Percentiles rank a stretch among this genome's conserved stretches.
Evolutionary conservation across 768 basidiomycete species (phyloP).

Genomic region (Pholiota molesta): DNA sequence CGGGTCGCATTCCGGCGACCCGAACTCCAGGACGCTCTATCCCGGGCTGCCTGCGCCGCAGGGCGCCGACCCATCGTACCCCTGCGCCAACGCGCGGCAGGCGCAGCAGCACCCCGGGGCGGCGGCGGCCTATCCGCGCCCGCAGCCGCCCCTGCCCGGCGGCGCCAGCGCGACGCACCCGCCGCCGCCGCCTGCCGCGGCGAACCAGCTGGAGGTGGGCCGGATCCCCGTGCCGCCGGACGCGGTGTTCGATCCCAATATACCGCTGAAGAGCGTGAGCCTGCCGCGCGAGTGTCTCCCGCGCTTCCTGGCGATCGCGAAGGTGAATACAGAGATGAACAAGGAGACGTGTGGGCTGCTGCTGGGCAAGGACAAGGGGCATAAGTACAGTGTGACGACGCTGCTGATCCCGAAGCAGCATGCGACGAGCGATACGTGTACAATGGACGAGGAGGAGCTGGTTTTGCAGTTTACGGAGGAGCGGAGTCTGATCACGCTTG

Average conservation of each 20-base stretch:
- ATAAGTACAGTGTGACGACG: conserved; percentile 74
- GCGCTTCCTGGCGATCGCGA: conserved; percentile 77
- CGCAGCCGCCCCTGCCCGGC: conserved; percentile 5
- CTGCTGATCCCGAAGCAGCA: conserved; percentile 88
- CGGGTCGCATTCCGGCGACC: conserved; percentile 31
- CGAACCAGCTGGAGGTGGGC: conserved; percentile 19
- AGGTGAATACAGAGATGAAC: conserved; percentile 75
- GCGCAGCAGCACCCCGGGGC: not conserved
- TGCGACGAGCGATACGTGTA: conserved; percentile 89
- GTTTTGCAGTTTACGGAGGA: conserved; percentile 86
- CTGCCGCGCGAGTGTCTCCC: conserved; percentile 77
- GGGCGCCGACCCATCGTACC: not conserved
- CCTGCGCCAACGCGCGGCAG: not conserved
- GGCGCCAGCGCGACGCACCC: not conserved
- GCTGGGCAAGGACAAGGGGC: conserved; percentile 66
- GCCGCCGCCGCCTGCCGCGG: conserved; percentile 17
- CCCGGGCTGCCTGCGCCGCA: conserved; percentile 1
- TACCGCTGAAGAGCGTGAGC: conserved; percentile 61
- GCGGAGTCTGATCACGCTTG: conserved; percentile 80
- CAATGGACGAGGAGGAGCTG: conserved; percentile 89
- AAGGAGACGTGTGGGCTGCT: conserved; percentile 88
- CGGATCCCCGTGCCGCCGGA: conserved; percentile 22
- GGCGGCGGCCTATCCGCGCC: conserved; percentile 5
- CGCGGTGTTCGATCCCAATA: conserved; percentile 26
- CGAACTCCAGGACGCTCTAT: conserved; percentile 1